Evolutionary conservation across 495 filamentous ascomycete genomes (phyloP).

Genomic region (Chaetomium fimeti): DNA sequence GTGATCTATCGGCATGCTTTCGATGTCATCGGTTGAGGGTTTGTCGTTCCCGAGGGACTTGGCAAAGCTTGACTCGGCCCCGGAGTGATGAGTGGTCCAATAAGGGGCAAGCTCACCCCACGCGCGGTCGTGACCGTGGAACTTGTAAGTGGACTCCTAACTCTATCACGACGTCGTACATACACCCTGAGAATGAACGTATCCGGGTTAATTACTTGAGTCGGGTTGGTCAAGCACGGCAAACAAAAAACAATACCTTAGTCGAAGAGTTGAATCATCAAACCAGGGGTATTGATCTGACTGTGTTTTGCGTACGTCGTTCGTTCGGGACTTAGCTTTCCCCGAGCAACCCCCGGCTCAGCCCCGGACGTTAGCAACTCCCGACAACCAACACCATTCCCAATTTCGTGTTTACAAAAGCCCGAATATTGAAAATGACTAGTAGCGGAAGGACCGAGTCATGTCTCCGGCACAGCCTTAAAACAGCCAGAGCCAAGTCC

Average conservation of each 20-base stretch:
- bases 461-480: not conserved
- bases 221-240: too few species aligned
- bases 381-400: not conserved
- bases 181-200: not conserved
- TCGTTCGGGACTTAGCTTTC: constrained; percentile 11
- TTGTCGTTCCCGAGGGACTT: not conserved
- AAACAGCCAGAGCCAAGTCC: not conserved
- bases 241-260: too few species aligned
- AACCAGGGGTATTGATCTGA: too few species aligned
- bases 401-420: not conserved
- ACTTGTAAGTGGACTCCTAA: too few species aligned
- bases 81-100: not conserved
- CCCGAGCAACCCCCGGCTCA: not conserved
- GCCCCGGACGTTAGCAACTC: not conserved
- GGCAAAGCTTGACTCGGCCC: constrained; percentile 7
- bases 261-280: too few species aligned
- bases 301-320: too few species aligned
- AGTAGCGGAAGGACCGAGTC: not conserved
- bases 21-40: not conserved
- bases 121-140: too few species aligned
- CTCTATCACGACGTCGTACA: too few species aligned
- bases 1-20: not conserved
- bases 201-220: too few species aligned
- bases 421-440: not conserved
- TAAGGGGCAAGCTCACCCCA: not conserved